phyloP scores from a whole-genome alignment of 192 early-diverging fungal species.

The Chytriomyces confervae region DNA sequence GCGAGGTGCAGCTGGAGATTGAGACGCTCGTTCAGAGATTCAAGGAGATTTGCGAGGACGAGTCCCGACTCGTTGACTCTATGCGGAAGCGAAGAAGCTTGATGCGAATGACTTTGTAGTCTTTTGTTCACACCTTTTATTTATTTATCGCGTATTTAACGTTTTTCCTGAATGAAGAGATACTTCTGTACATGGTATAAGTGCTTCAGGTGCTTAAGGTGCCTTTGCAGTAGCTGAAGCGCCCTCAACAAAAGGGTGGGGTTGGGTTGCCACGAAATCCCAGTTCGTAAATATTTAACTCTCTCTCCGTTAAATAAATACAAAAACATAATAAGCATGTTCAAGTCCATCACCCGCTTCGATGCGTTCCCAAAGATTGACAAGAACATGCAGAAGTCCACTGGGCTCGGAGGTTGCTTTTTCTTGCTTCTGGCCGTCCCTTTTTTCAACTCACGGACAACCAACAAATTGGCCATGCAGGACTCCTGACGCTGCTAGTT shows the following conservation, averaged over 20 bases:
- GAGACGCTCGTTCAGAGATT: slow-evolving; percentile 6
- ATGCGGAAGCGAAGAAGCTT: slow-evolving; percentile 12
- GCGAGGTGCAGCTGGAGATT: slow-evolving; percentile 29
- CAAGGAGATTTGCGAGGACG: background rate
- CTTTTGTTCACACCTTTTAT: no score
- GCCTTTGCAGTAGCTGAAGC: no score
- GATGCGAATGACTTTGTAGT: slow-evolving; percentile 14
- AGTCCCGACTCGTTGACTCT: background rate
- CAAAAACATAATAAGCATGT: background rate
- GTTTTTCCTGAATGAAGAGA: no score
- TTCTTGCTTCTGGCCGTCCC: background rate
- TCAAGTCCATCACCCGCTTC: slow-evolving; percentile 38
- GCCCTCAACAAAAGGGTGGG: no score
- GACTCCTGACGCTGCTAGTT: slow-evolving; percentile 74
- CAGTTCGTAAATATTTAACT: no score
- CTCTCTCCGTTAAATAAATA: no score
- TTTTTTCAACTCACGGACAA: background rate
- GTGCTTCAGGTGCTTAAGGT: no score
- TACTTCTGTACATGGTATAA: no score
- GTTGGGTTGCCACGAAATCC: no score
- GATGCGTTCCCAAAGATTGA: slow-evolving; percentile 95
- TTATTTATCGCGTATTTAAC: no score
- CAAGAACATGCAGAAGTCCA: slow-evolving; percentile 72
- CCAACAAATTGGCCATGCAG: background rate
- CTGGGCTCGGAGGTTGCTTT: slow-evolving; percentile 61